Evolutionary conservation across 2,329 filamentous ascomycete species (phyloP), one percentile per base, ranked within the genome.

Genomic region (Sclerotinia borealis): DNA sequence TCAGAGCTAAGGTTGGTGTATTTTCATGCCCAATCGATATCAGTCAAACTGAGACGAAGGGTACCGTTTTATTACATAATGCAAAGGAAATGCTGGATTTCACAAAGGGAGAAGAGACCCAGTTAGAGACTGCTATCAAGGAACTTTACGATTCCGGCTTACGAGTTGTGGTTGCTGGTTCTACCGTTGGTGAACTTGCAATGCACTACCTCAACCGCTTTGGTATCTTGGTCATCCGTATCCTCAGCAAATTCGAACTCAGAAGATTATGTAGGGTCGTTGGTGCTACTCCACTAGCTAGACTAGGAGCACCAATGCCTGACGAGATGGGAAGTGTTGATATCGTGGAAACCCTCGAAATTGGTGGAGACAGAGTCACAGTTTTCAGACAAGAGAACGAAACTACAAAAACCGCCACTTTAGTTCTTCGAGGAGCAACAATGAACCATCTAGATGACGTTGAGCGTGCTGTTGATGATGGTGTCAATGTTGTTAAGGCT

Each of bases 41-140:
- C 76, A 92, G 89, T 74, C 93, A 97, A 80, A 99, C 96, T 47
- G 95, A 99, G 81, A 99, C 95, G 73, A 99, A 99, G 84, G 96
- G 96, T 56, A 99, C 95, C 13, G 95, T 99, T 50, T 84, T 99
- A 59, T 79, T 99, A 72, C 92, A 99, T 79, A 99, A 96, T 75
- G 93, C 93, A 65, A 90, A 98, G 81, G 95, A 99, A 80, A 98
- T 99, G 91, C 84, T 98, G 75, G 90, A 98, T 76, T 99, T 98
- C 79, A 96, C 92, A 72, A 96, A 93, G 81, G 96, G 95, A 67
- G 95, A 99, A 80, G 95, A 99, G 80, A 79, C 82, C 62, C 93
- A 97, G 76, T 86, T 99, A 56, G 95, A 99, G 80, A 83, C 87
- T 51, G 83, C 89, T 58, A 91, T 99, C 81, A 98, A 98, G 83